Conservation (phyloP, 495 filamentous ascomycete genomes). For the Penicillium soppii region DNA sequence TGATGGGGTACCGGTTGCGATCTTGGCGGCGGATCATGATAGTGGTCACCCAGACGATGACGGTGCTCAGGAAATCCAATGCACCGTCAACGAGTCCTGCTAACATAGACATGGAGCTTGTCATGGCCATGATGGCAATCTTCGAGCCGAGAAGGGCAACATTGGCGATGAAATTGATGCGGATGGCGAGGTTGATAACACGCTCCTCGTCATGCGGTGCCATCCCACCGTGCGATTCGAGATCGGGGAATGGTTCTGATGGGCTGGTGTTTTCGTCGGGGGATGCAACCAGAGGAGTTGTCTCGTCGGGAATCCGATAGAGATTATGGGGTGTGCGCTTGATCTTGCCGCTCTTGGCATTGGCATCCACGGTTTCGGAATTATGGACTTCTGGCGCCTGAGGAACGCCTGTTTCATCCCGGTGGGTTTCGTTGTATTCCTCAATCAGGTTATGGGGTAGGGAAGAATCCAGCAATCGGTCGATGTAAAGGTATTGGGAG, state of each 20-base stretch:
- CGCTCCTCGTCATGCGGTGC: slow-evolving; percentile 60
- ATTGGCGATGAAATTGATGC: slow-evolving; percentile 85
- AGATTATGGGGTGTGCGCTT: slow-evolving; percentile 80
- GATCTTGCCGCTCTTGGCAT: slow-evolving; percentile 40
- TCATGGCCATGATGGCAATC: slow-evolving; percentile 72
- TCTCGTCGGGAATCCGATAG: slow-evolving; percentile 72
- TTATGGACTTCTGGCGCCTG: slow-evolving; percentile 17
- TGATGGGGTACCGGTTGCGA: slow-evolving; percentile 80
- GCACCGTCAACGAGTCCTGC: slow-evolving; percentile 87
- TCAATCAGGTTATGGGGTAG: slow-evolving; percentile 82
- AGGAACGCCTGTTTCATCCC: background rate
- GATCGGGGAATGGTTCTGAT: slow-evolving; percentile 30
- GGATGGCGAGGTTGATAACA: slow-evolving; percentile 77
- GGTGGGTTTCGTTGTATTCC: slow-evolving; percentile 57
- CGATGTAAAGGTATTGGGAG: slow-evolving; percentile 87
- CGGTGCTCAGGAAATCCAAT: slow-evolving; percentile 83
- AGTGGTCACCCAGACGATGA: slow-evolving; percentile 82
- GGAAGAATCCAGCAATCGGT: slow-evolving; percentile 85
- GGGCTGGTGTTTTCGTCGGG: slow-evolving; percentile 31
- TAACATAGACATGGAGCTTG: slow-evolving; percentile 82
- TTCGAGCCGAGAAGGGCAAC: slow-evolving; percentile 74
- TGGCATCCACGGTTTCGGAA: slow-evolving; percentile 1
- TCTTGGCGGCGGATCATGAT: slow-evolving; percentile 71
- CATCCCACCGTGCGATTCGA: slow-evolving; percentile 48
- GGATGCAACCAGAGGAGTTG: slow-evolving; percentile 54